Base-by-base conservation (phyloP, 805 yeast species). In the Priceomyces medius region DNA sequence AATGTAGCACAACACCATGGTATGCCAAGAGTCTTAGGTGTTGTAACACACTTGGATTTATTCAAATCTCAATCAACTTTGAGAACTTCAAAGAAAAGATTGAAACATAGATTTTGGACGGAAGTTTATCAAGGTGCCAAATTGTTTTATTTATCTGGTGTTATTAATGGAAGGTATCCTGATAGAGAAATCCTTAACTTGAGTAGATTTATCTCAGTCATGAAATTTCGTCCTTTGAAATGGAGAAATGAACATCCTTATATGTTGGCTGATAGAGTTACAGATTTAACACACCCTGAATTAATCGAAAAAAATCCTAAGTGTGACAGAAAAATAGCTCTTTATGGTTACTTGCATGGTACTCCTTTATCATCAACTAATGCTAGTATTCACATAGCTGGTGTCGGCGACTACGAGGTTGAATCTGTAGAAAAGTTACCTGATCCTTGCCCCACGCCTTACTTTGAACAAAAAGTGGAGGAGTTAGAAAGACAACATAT, bases 171-270 rank as follows among this genome's bases (percentile, higher is more conserved):
- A 31, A 80, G 99, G 59, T 93, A 93, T 59, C 99, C 99, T 2
- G 99, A 93, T 63, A 76, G 99, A 54, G 99, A 93, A 61, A 86
- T 93, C 46, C 71, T 93, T 46, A 93, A 93, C 58, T 74, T 93
- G 54, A 84, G 95, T 3, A 75, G 99, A 51, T 93, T 95, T 60
- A 86, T 93, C 41, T 83, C 95, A 4, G 97, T 91, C 35, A 91
- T 95, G 98, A 93, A 95, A 63, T 95, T 95, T 66, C 79, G 99
- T 58, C 99, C 99, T n/a, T 73, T 95, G 53, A 93, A 93, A 63
- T 93, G 99, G 99, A 81, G 99, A 70, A 93, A 91, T 61, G 98
- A 93, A 69, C 99, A 93, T 69, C 96, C 98, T 3, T 93, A 93
- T 59, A 62, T 93, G 53, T 70, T 93, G 45, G 89, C 91, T 12